A percentile compares a stretch with the other conserved stretches of the same genome.
phyloP scores from a whole-genome alignment of 768 basidiomycete genomes.

The Boletus barrowsii region DNA sequence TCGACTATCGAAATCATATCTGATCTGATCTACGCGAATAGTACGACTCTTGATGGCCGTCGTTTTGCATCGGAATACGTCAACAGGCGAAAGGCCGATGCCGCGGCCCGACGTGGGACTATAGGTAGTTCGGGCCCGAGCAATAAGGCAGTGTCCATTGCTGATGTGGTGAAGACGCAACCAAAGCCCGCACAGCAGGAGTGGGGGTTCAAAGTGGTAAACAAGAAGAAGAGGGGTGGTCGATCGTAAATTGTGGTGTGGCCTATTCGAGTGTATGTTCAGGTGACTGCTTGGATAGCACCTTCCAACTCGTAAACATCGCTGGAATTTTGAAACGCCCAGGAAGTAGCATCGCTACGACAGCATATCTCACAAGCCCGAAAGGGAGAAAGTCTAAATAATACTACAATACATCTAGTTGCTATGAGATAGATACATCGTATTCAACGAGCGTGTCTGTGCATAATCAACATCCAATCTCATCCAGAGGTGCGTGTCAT shows the following conservation, averaged over 20 bases:
- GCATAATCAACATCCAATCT: slow-evolving; percentile 3
- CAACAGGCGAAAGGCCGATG: slow-evolving; percentile 82
- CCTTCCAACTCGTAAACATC: background rate
- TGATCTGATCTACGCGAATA: slow-evolving; percentile 91
- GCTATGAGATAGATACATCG: slow-evolving; percentile 19
- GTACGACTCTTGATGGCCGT: slow-evolving; percentile 91
- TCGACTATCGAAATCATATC: slow-evolving; percentile 89
- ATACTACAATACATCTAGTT: slow-evolving; percentile 17
- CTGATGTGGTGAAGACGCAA: slow-evolving; percentile 87
- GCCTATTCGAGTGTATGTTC: slow-evolving; percentile 10
- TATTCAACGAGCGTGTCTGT: slow-evolving; percentile 2
- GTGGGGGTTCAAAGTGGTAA: slow-evolving; percentile 92
- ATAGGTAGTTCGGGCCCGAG: slow-evolving; percentile 30
- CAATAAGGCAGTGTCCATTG: slow-evolving; percentile 66
- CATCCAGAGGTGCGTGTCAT: background rate
- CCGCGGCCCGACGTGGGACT: slow-evolving; percentile 49
- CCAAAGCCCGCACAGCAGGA: slow-evolving; percentile 74
- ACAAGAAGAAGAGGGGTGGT: slow-evolving; percentile 90
- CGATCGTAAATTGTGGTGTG: slow-evolving; percentile 39
- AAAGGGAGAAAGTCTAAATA: slow-evolving; percentile 7
- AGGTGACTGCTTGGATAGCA: slow-evolving; percentile 25
- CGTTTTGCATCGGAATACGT: slow-evolving; percentile 94
- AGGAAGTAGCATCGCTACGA: too few relatives aligned
- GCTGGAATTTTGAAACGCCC: background rate
- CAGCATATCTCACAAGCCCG: background rate